Evolutionary conservation across 148 eudicot species (phyloP).

Genomic region (Silene latifolia): DNA sequence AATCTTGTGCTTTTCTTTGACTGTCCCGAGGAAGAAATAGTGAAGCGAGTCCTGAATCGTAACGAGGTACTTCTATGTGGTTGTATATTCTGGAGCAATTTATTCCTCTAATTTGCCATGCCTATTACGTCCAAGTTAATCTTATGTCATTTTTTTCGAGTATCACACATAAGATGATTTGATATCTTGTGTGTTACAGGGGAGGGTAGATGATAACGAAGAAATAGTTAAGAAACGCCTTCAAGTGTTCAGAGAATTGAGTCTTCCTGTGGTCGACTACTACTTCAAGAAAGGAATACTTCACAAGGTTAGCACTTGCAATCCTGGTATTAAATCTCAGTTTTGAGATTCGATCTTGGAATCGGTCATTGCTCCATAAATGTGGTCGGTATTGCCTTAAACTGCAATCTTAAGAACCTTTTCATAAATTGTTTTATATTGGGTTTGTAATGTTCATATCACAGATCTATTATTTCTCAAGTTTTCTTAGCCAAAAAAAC

Average conservation of each 20-base stretch:
- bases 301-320: constrained; percentile 64
- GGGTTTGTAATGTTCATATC: background rate
- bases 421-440: background rate
- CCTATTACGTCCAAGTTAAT: background rate
- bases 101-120: background rate
- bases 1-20: constrained; percentile 91
- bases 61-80: constrained; percentile 50
- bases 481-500: background rate
- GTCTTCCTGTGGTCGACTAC: constrained; percentile 78
- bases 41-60: constrained; percentile 78
- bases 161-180: constrained; percentile 18
- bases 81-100: background rate
- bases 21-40: constrained; percentile 84
- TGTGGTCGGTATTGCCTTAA: background rate
- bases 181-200: constrained; percentile 39
- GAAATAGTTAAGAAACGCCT: constrained; percentile 78
- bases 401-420: background rate
- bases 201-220: constrained; percentile 83
- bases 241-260: constrained; percentile 60
- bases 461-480: background rate
- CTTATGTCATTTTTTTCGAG: background rate
- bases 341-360: background rate
- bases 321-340: background rate
- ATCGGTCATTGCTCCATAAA: background rate
- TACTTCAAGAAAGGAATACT: constrained; percentile 75